Conservation (phyloP, 1,139 yeast genomes). For the Suhomyces chickasaworum region DNA sequence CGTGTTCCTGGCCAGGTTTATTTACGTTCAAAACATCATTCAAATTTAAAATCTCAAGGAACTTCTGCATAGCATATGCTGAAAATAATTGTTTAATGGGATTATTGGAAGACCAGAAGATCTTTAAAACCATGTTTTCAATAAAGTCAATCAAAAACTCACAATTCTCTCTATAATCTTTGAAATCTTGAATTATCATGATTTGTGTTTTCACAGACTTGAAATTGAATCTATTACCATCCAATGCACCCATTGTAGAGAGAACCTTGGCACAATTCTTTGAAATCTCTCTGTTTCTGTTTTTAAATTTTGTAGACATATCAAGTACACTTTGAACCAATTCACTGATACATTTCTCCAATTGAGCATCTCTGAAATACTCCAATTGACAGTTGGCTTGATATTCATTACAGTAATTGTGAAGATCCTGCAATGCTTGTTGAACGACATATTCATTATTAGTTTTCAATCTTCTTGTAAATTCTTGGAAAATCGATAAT, state of each 20-base stretch:
- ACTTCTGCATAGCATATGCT: constrained; percentile 90
- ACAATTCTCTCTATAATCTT: constrained; percentile 61
- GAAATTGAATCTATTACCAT: constrained; percentile 60
- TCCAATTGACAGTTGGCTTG: constrained; percentile 51
- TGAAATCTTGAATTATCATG: constrained; percentile 61
- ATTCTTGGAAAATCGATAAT: constrained; percentile 42
- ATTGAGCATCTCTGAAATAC: constrained; percentile 31
- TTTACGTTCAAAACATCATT: constrained; percentile 23
- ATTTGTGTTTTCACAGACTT: constrained; percentile 46
- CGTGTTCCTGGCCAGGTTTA: constrained; percentile 22
- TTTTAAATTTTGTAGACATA: constrained; percentile 59
- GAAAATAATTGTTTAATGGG: constrained; percentile 83
- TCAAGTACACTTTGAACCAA: constrained; percentile 60
- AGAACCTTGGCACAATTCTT: constrained; percentile 66
- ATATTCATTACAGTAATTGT: constrained; percentile 49
- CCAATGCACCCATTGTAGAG: constrained; percentile 78
- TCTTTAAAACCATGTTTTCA: constrained; percentile 69
- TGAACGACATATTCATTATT: constrained; percentile 77
- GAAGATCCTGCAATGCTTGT: constrained; percentile 74
- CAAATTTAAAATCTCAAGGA: constrained; percentile 65
- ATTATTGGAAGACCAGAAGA: constrained; percentile 88
- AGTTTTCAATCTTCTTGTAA: constrained; percentile 58
- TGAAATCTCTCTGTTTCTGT: constrained; percentile 51
- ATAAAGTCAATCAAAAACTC: constrained; percentile 67
- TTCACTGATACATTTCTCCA: constrained; percentile 39